These are phyloP conservation scores for Aaosphaeria pasadenensis DNA, from an alignment of 2,329 filamentous ascomycete genomes.

Conservation along the genomic window DNA sequence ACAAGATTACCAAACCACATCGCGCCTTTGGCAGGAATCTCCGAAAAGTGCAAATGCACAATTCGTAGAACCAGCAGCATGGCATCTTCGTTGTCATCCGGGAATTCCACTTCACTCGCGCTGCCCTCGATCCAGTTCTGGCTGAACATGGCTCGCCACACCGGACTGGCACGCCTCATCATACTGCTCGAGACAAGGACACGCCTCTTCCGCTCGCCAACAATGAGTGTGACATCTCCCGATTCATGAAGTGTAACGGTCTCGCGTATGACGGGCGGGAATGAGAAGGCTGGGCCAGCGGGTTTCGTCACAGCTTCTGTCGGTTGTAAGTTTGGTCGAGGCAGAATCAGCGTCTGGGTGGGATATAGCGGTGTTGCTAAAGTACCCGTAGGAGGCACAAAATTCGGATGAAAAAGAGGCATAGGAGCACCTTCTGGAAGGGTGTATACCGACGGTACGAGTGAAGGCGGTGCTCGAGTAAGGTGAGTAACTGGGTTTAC, in stretches of 20 bases:
- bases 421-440: no score
- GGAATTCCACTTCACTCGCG: slow-evolving; percentile 20
- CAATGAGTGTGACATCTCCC: neutral
- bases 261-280: no score
- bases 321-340: no score
- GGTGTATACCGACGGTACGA: no score
- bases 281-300: no score
- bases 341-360: no score
- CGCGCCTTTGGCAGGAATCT: slow-evolving; percentile 12
- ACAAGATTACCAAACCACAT: slow-evolving; percentile 17
- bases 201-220: neutral
- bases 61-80: slow-evolving; percentile 26
- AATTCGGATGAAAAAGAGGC: no score
- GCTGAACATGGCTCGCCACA: slow-evolving; percentile 18
- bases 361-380: no score
- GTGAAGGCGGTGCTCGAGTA: no score
- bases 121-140: slow-evolving; percentile 9
- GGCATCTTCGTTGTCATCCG: slow-evolving; percentile 25
- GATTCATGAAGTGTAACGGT: neutral
- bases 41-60: slow-evolving; percentile 19
- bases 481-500: no score
- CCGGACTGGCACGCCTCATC: slow-evolving; percentile 15
- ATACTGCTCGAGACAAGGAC: slow-evolving; percentile 1
- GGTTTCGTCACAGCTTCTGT: no score
- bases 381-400: no score